Evolutionary conservation across 495 filamentous ascomycete genomes (phyloP).

Genomic region (Clohesyomyces aquaticus): DNA sequence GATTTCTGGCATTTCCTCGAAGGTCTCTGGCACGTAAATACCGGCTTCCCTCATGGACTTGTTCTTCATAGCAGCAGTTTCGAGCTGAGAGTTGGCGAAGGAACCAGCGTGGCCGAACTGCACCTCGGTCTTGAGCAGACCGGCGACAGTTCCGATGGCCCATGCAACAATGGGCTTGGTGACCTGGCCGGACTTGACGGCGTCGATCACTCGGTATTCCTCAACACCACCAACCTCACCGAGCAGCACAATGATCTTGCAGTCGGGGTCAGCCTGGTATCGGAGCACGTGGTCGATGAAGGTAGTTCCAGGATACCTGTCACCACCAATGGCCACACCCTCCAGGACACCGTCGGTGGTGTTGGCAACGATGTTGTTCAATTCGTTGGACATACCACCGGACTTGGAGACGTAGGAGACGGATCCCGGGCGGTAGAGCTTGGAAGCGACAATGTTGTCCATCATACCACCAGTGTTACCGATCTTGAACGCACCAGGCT

Average conservation of each 20-base stretch:
- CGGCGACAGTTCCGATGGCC: slow-evolving; percentile 98
- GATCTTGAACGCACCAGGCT: slow-evolving; percentile 98
- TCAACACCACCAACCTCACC: slow-evolving; percentile 99
- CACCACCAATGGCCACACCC: slow-evolving; percentile 98
- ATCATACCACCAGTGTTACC: slow-evolving; percentile 99
- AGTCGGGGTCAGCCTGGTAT: slow-evolving; percentile 92
- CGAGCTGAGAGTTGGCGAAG: slow-evolving; percentile 97
- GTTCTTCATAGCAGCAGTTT: slow-evolving; percentile 97
- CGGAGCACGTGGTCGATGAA: slow-evolving; percentile 98
- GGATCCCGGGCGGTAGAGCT: slow-evolving; percentile 98
- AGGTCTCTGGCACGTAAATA: slow-evolving; percentile 91
- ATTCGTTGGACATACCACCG: slow-evolving; percentile 99
- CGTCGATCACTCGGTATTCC: slow-evolving; percentile 99
- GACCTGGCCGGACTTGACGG: slow-evolving; percentile 89
- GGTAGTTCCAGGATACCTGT: slow-evolving; percentile 96
- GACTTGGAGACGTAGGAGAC: slow-evolving; percentile 99
- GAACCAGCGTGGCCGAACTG: slow-evolving; percentile 99
- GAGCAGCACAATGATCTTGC: slow-evolving; percentile 93
- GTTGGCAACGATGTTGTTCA: slow-evolving; percentile 98
- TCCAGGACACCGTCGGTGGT: slow-evolving; percentile 97
- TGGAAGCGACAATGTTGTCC: slow-evolving; percentile 99
- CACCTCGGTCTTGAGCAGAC: slow-evolving; percentile 99
- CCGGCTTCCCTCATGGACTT: slow-evolving; percentile 92
- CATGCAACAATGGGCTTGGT: slow-evolving; percentile 98
- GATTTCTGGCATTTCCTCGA: slow-evolving; percentile 85